phyloP scores from a whole-genome alignment of 176 grass and related monocot genomes.

The Sorghum bicolor region DNA sequence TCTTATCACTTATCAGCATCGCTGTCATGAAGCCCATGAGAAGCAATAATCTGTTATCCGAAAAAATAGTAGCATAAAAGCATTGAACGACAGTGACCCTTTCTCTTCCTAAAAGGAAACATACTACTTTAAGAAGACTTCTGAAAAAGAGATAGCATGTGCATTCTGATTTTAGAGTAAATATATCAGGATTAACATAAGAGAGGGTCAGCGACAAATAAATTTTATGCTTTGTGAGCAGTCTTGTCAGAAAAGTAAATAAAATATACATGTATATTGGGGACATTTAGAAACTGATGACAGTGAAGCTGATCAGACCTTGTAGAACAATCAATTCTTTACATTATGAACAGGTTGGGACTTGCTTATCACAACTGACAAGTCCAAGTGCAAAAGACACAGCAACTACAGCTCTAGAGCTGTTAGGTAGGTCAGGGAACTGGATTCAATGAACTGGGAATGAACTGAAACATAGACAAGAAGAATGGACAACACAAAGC shows the following conservation, averaged over 20 bases:
- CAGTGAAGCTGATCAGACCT: neutral
- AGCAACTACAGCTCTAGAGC: slow-evolving; percentile 23
- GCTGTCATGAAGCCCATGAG: slow-evolving; percentile 13
- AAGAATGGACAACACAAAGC: slow-evolving; percentile 32
- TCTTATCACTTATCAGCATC: slow-evolving; percentile 25
- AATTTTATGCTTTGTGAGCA: too few relatives aligned
- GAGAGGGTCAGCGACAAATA: too few relatives aligned
- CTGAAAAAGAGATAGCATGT: neutral
- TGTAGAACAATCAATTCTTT: slow-evolving; percentile 17
- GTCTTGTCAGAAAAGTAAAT: too few relatives aligned
- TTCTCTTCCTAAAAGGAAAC: slow-evolving; percentile 7
- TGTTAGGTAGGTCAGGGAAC: slow-evolving; percentile 25
- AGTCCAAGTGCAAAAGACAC: slow-evolving; percentile 36
- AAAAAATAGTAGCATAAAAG: slow-evolving; percentile 21
- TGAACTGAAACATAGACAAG: neutral
- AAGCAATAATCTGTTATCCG: slow-evolving; percentile 10
- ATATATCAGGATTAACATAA: neutral
- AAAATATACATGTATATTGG: too few relatives aligned
- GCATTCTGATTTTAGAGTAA: neutral
- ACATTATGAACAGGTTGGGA: slow-evolving; percentile 2
- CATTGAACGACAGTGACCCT: slow-evolving; percentile 8
- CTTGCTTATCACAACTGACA: slow-evolving; percentile 13
- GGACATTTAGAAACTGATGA: neutral
- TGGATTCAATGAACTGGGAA: slow-evolving; percentile 6
- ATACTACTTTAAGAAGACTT: neutral